Evolutionary conservation across 2,329 filamentous ascomycete species (phyloP), one percentile per base, ranked within the genome.

Genomic region (Arthrinium phaeospermum): DNA sequence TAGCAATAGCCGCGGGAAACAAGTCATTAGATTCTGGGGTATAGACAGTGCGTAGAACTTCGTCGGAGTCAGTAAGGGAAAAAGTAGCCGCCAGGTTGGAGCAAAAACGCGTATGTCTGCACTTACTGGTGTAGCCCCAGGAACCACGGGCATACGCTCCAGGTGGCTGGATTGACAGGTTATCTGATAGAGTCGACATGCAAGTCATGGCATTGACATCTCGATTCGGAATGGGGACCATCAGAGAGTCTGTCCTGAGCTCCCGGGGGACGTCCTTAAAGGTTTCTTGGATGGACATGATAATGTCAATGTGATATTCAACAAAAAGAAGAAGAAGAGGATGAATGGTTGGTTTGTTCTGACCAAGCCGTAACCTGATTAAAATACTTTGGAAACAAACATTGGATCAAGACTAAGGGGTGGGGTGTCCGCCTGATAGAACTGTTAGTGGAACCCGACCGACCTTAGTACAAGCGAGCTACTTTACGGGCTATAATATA

Each of bases 71-170:
- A 30, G 16, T 14, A n/a, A 34, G 27, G 27, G 14, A 7, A 14
- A 30, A 57, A 13, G 47, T 24, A 10, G 12, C 22, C 22, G 8
- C 22, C 5, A 8, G 24, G 13, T 34, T 34, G 24, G 27, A 30
- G 14, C 22, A 46, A 8, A n/a, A 47, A 47, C 22, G 19, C 22
- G 46, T 8, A 57, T 34, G 13, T 16, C 27, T 34, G 27, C 27
- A 19, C 51, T 57, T 22, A 57, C 51, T 57, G 51, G 51, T 34
- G 51, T 57, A 57, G 14, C 51, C 51, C 51, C 51, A 57, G 51
- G 51, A 57, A 14, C 51, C 51, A 30, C 51, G 51, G 2, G 51
- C 27, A 30, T 57, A 57, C 2, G 4, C 5, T 13, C 27, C 51
- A 7, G 51, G 51, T 30, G 51, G 51, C 24, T 57, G 51, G 13